Evolutionary conservation across 1,284 basidiomycete genomes (phyloP).

Genomic region (Ceratobasidium sp.): DNA sequence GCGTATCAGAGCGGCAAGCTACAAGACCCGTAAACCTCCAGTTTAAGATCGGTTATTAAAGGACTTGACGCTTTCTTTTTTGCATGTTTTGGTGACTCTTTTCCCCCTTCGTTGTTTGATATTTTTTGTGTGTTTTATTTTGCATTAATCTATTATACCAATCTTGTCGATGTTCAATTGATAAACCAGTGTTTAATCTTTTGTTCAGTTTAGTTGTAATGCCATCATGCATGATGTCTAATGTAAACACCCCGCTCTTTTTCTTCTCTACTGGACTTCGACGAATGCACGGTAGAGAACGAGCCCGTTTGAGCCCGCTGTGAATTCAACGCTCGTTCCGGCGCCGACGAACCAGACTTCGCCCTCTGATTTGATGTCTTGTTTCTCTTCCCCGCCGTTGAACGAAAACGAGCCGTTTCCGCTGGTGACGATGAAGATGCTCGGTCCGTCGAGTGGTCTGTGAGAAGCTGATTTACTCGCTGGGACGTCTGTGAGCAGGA

Average conservation of each 20-base stretch:
- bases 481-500: conserved; percentile 74
- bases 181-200: conserved; percentile 21
- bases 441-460: conserved; percentile 81
- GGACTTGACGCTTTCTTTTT: neutral
- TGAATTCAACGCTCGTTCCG: conserved; percentile 68
- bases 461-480: conserved; percentile 67
- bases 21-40: conserved; percentile 42
- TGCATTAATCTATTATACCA: conserved; percentile 19
- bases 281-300: conserved; percentile 85
- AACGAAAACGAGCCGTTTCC: conserved; percentile 68
- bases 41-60: no score
- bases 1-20: conserved; percentile 72
- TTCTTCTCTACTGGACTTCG: conserved; percentile 55
- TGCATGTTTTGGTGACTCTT: neutral
- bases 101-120: neutral
- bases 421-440: conserved; percentile 81
- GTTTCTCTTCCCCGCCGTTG: conserved; percentile 58
- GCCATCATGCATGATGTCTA: conserved; percentile 1
- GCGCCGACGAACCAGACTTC: conserved; percentile 91
- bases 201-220: conserved; percentile 19
- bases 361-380: conserved; percentile 71
- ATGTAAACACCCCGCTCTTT: neutral
- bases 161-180: conserved; percentile 12
- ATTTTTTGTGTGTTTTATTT: neutral
- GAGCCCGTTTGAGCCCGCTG: conserved; percentile 60